Percentiles rank a stretch among this genome's conserved stretches.
These are phyloP conservation scores for Acer campestre DNA, from an alignment of 345 rosid species.

Conservation along the genomic window DNA sequence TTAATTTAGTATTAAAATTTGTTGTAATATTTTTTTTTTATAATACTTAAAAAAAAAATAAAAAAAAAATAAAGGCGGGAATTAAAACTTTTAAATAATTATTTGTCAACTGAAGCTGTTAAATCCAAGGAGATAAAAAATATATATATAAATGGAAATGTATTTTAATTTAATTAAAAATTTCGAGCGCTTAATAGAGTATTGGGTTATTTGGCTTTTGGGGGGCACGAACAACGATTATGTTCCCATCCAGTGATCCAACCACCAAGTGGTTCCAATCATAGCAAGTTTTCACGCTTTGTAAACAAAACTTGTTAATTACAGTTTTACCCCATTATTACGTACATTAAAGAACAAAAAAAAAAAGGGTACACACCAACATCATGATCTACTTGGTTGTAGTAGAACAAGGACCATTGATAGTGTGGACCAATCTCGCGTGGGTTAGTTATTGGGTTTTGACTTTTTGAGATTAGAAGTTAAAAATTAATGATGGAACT, in stretches of 20 bases:
- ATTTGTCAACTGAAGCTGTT: too few species aligned
- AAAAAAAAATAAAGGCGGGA: too few species aligned
- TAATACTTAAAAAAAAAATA: too few species aligned
- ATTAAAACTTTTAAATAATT: too few species aligned
- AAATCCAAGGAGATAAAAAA: too few species aligned
- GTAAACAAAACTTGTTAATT: neutral
- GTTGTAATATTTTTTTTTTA: too few species aligned
- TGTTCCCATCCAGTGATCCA: slow-evolving; percentile 58
- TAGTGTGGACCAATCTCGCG: slow-evolving; percentile 34
- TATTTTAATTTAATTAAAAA: neutral
- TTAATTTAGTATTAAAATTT: too few species aligned
- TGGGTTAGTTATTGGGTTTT: slow-evolving; percentile 32
- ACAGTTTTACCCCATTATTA: slow-evolving; percentile 25
- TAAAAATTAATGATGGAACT: slow-evolving; percentile 14
- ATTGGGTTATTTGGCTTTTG: slow-evolving; percentile 15
- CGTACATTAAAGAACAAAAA: neutral
- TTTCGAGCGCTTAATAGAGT: slow-evolving; percentile 4
- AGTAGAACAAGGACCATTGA: slow-evolving; percentile 34
- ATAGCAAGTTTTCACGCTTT: slow-evolving; percentile 52
- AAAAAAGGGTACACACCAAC: slow-evolving; percentile 28
- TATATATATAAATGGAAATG: too few species aligned
- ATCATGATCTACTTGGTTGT: slow-evolving; percentile 23
- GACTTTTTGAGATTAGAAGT: slow-evolving; percentile 32
- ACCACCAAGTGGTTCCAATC: slow-evolving; percentile 47
- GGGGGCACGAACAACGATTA: slow-evolving; percentile 54